Conservation (phyloP, 495 filamentous ascomycete species). For the Xylaria intraflava region DNA sequence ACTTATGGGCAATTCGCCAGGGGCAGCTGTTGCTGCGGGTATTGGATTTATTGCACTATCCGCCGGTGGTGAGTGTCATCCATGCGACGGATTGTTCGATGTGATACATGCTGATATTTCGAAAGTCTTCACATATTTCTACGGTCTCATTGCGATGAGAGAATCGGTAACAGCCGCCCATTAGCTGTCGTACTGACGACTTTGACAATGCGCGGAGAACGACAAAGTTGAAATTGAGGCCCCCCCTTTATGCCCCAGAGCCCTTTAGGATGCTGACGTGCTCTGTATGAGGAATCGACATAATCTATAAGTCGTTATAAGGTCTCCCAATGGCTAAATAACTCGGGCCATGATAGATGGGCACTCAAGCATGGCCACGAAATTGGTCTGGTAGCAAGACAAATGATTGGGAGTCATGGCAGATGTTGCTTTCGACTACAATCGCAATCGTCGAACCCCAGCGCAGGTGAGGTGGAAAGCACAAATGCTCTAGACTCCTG, state of each 20-base stretch:
- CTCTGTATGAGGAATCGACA: too few relatives aligned
- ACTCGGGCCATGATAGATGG: too few relatives aligned
- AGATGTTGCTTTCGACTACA: neutral
- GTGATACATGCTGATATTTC: conserved; percentile 15
- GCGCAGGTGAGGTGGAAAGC: neutral
- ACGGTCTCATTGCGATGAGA: conserved; percentile 39
- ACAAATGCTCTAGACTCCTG: neutral
- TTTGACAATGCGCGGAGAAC: too few relatives aligned
- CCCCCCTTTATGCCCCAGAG: too few relatives aligned
- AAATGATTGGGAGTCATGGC: neutral
- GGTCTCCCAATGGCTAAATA: too few relatives aligned
- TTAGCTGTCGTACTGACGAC: neutral
- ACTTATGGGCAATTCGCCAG: conserved; percentile 18
- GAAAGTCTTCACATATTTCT: conserved; percentile 37
- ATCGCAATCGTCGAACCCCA: neutral
- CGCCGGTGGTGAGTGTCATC: conserved; percentile 29
- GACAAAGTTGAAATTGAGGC: neutral
- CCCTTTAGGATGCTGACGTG: too few relatives aligned
- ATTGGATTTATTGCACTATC: conserved; percentile 30
- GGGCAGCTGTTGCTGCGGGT: conserved; percentile 29
- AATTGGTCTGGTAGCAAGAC: neutral
- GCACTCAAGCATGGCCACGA: neutral
- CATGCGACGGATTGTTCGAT: neutral
- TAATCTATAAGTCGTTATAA: too few relatives aligned
- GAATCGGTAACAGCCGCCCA: conserved; percentile 37